Evolutionary conservation across 306 rosid genomes (phyloP).

Genomic region (Prunus salicina): DNA sequence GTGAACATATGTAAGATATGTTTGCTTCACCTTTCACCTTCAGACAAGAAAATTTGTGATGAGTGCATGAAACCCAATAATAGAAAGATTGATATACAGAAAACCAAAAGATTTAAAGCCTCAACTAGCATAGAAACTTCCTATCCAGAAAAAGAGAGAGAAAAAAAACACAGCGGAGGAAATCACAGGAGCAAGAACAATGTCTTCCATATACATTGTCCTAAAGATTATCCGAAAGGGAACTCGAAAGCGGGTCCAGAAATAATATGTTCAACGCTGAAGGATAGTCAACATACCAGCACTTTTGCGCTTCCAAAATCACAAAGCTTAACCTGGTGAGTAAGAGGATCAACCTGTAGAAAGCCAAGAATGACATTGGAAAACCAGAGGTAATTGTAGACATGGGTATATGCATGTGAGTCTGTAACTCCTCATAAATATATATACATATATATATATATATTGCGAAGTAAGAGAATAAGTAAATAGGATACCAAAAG

Average conservation of each 20-base stretch:
- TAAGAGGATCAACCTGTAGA: slow-evolving; percentile 88
- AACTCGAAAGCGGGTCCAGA: no score
- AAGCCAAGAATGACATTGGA: slow-evolving; percentile 24
- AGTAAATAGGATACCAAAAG: slow-evolving; percentile 61
- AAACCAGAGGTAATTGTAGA: not conserved
- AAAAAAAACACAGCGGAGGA: no score
- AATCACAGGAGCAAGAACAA: not conserved
- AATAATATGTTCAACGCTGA: not conserved
- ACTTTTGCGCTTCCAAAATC: slow-evolving; percentile 98
- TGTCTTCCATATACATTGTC: not conserved
- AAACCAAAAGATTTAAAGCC: not conserved
- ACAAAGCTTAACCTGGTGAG: slow-evolving; percentile 93
- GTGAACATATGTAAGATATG: slow-evolving; percentile 92
- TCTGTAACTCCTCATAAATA: not conserved
- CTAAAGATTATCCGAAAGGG: not conserved
- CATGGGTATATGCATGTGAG: not conserved
- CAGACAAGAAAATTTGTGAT: slow-evolving; percentile 17
- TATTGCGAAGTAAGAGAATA: not conserved
- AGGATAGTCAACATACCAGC: slow-evolving; percentile 57
- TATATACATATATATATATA: no score
- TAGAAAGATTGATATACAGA: not conserved
- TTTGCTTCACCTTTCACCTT: slow-evolving; percentile 94
- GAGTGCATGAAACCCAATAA: slow-evolving; percentile 19
- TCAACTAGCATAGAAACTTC: no score
- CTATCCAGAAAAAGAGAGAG: no score